Evolutionary conservation across 805 yeast genomes (phyloP), one percentile per base, ranked within the genome.

Genomic region (Candida easanensis): DNA sequence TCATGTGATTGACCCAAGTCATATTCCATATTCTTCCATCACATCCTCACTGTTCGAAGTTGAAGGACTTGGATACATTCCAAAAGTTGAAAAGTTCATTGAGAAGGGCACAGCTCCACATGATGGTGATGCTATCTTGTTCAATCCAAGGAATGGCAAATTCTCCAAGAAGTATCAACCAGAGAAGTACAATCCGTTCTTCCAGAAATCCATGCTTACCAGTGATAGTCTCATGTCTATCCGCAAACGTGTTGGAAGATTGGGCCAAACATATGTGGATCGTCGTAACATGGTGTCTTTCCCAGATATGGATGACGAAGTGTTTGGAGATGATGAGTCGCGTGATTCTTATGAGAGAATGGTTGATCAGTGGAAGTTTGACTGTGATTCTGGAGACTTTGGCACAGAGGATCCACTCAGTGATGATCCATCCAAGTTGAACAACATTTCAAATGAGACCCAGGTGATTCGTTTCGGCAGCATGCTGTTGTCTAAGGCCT

Each of bases 391-490:
- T 4, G 41, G 30, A n/a, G 57, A 65, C 31, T 60, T 56, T 33
- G 55, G 61, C 38, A 67, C 8, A 57, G 60, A 40, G 71, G 68
- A 33, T 5, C 84, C 84, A 27, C 71, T 87, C 43, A 73, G 81
- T 46, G 74, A 77, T 46, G 96, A 88, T 62, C 97, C 97, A 0
- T 81, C 96, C 0, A 74, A 77, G 42, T 71, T 90, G 54, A 90
- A 90, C 58, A 84, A 84, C 50, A 88, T 90, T 33, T 78, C 88
- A 13, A 83, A 83, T 41, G 91, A 82, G 39, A 89, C 97, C 1
- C 97, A 90, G 64, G 82, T 86, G 1, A 86, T 91, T 23, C 71
- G 97, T 46, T 90, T 90, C 65, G 96, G 97, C 8, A 79, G 95
- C 6, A 89, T 89, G 97, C 65, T 91, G 25, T 70, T 89, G 33